A percentile compares a stretch with the other conserved stretches of the same genome.
Conservation (phyloP, 371 early-diverging fungal species). For the Circinella umbellata region DNA sequence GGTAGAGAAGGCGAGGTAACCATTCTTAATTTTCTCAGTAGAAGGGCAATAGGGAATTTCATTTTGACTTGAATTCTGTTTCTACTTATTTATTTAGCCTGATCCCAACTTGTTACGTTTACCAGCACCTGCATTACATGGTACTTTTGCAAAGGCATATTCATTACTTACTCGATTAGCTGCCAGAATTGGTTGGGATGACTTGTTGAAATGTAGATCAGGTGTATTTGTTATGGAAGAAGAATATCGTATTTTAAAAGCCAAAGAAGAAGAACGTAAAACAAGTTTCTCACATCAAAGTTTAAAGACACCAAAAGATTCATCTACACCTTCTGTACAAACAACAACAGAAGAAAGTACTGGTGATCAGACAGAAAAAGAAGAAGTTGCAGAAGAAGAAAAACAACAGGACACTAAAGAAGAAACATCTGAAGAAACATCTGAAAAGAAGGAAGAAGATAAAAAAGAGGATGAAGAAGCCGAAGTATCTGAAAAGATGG, state of each 20-base stretch:
- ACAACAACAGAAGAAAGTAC: constrained; percentile 18
- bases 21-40: too few species aligned
- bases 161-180: constrained; percentile 78
- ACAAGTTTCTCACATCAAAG: constrained; percentile 27
- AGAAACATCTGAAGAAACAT: constrained; percentile 8
- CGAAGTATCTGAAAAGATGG: constrained; percentile 29
- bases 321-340: constrained; percentile 1
- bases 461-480: constrained; percentile 11
- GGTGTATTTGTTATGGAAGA: constrained; percentile 97
- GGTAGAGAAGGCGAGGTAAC: constrained; percentile 69
- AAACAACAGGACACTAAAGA: constrained; percentile 20
- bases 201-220: constrained; percentile 83
- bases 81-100: constrained; percentile 30
- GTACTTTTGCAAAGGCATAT: constrained; percentile 92
- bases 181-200: constrained; percentile 93
- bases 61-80: not conserved
- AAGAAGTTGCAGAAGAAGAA: constrained; percentile 22
- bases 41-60: too few species aligned
- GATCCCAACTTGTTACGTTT: constrained; percentile 75
- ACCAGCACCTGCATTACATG: constrained; percentile 87
- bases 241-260: constrained; percentile 85
- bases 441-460: constrained; percentile 13
- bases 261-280: constrained; percentile 62
- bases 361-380: constrained; percentile 30
- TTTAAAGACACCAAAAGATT: constrained; percentile 19